phyloP scores from a whole-genome alignment of 352 stramenopile genomes.

The Globisporangium mamillatum region DNA sequence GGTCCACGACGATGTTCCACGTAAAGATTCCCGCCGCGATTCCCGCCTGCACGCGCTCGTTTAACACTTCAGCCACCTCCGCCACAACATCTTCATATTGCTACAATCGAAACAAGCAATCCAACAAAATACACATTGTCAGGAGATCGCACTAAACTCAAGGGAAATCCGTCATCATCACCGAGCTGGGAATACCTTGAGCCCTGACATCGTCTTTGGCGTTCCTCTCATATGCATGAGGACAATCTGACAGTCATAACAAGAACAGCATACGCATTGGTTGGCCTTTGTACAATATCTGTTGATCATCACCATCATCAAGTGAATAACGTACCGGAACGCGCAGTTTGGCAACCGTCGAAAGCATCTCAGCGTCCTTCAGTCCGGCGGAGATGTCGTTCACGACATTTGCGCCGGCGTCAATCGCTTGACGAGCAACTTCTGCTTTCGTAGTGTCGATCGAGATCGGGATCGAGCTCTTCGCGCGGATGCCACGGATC shows the following conservation, averaged over 20 bases:
- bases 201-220: constrained; percentile 93
- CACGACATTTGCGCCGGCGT: constrained; percentile 93
- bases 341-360: constrained; percentile 72
- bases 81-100: constrained; percentile 90
- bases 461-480: constrained; percentile 87
- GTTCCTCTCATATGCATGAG: constrained; percentile 98
- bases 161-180: neutral
- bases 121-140: neutral
- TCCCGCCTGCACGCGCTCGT: constrained; percentile 66
- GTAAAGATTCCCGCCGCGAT: constrained; percentile 83
- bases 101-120: constrained; percentile 28
- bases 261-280: neutral
- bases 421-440: constrained; percentile 89
- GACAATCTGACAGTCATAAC: constrained; percentile 63
- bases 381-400: constrained; percentile 97
- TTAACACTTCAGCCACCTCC: constrained; percentile 85
- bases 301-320: neutral
- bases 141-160: neutral
- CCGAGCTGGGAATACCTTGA: constrained; percentile 41
- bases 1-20: constrained; percentile 96
- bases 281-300: neutral
- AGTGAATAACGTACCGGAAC: constrained; percentile 63
- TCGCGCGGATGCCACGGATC: constrained; percentile 86
- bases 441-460: constrained; percentile 95
- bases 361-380: constrained; percentile 92